These are phyloP conservation scores for Setaria italica DNA, from an alignment of 202 grass and related monocot species.

Conservation along the genomic window DNA sequence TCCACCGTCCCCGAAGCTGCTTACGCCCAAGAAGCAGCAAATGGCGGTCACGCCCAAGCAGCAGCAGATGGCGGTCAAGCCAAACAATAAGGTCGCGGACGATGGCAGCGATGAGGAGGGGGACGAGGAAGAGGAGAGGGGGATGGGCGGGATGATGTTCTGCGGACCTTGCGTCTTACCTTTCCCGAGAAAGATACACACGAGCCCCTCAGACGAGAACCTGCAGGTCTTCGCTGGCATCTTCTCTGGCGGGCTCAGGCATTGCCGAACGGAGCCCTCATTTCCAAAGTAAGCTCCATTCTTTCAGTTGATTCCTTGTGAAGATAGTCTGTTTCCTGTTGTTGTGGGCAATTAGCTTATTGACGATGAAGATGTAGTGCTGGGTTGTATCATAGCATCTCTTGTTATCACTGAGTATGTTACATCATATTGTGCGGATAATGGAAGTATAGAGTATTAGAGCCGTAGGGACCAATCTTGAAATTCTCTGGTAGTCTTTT, in stretches of 20 bases:
- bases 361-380: conserved; percentile 35
- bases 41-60: conserved; percentile 48
- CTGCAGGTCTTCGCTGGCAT: conserved; percentile 58
- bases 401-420: conserved; percentile 42
- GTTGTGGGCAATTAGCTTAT: conserved; percentile 35
- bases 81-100: conserved; percentile 33
- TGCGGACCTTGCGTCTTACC: conserved; percentile 79
- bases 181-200: conserved; percentile 73
- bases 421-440: conserved; percentile 28
- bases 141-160: conserved; percentile 55
- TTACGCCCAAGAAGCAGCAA: conserved; percentile 49
- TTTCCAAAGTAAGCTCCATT: conserved; percentile 40
- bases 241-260: conserved; percentile 39
- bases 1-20: conserved; percentile 47
- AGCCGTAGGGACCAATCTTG: background rate
- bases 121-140: conserved; percentile 45
- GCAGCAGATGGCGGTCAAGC: conserved; percentile 41
- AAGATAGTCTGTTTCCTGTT: conserved; percentile 31
- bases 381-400: conserved; percentile 52
- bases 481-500: conserved; percentile 6
- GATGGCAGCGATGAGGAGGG: conserved; percentile 48
- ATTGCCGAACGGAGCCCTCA: conserved; percentile 47
- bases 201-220: conserved; percentile 70
- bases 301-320: conserved; percentile 33
- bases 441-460: conserved; percentile 42